These are phyloP conservation scores for Colletotrichum melonis DNA, from an alignment of 2,329 filamentous ascomycete species.

Conservation along the genomic window DNA sequence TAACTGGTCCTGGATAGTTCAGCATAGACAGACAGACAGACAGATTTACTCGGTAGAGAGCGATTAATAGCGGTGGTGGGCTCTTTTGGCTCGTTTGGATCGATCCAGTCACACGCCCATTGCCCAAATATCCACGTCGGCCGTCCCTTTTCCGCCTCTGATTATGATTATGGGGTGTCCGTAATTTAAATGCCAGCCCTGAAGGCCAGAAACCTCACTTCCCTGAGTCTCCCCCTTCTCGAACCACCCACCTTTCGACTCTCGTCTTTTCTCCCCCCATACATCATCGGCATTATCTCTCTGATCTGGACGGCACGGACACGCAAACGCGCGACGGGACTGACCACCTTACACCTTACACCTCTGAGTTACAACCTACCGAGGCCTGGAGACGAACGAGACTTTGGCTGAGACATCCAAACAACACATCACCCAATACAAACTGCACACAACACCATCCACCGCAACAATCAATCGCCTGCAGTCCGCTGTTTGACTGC, in stretches of 20 bases:
- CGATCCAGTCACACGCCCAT: constrained; percentile 11
- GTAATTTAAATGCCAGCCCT: constrained; percentile 36
- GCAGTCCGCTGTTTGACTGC: background rate
- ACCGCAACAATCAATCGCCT: background rate
- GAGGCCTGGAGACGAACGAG: constrained; percentile 14
- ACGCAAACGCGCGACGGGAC: constrained; percentile 8
- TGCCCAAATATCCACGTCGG: background rate
- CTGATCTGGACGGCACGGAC: background rate
- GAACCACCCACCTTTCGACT: constrained; percentile 21
- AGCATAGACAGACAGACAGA: too few species aligned
- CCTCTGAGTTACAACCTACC: background rate
- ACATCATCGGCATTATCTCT: background rate
- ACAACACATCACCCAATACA: constrained; percentile 13
- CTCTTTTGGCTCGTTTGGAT: constrained; percentile 11
- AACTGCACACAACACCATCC: constrained; percentile 13
- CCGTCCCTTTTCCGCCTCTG: constrained; percentile 4
- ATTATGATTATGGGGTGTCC: constrained; percentile 34
- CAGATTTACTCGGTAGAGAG: too few species aligned
- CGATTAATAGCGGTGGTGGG: constrained; percentile 1
- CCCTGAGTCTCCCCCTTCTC: constrained; percentile 24
- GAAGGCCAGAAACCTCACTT: constrained; percentile 28
- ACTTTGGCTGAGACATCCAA: constrained; percentile 32
- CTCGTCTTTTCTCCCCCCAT: background rate
- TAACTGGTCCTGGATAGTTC: background rate
- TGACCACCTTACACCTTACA: background rate